Percentiles rank a stretch among this genome's conserved stretches.
Conservation (phyloP, 139 green algal species). For the Asterochloris sp. region DNA sequence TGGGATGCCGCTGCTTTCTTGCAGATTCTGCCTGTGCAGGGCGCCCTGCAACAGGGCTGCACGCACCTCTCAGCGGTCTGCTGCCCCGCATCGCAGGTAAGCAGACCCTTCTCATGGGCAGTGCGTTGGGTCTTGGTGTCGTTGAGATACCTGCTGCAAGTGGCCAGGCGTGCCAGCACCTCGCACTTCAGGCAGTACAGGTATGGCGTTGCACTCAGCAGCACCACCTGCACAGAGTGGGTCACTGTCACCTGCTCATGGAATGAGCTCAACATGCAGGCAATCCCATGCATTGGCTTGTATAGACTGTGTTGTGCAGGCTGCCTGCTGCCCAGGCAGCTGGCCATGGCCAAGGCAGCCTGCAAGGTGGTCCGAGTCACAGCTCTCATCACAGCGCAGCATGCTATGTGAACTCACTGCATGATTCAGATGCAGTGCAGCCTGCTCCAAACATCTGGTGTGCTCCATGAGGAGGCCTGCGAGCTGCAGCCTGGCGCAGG, state of each 20-base stretch:
- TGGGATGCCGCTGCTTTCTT: neutral
- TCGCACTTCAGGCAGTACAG: constrained; percentile 4
- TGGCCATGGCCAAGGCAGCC: no score
- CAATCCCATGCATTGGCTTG: no score
- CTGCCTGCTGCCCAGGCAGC: no score
- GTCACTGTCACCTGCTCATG: no score
- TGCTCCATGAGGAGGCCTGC: constrained; percentile 3
- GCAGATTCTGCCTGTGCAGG: neutral
- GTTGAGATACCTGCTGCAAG: neutral
- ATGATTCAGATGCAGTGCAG: neutral
- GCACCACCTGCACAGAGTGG: neutral
- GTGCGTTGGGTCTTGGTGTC: neutral
- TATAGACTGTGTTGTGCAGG: no score
- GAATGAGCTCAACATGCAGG: no score
- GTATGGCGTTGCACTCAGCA: neutral
- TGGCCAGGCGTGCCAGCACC: constrained; percentile 2
- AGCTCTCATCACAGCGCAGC: no score
- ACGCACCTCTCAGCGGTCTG: constrained; percentile 3
- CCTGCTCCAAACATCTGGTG: neutral
- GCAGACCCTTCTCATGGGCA: neutral
- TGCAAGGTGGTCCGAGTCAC: no score
- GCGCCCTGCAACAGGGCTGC: neutral
- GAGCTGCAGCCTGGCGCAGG: neutral
- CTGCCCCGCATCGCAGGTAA: neutral
- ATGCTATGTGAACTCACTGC: neutral